A percentile compares a stretch with the other conserved stretches of the same genome.
These are phyloP conservation scores for Fomitopsis schrenkii DNA, from an alignment of 1,284 basidiomycete species.

Conservation along the genomic window DNA sequence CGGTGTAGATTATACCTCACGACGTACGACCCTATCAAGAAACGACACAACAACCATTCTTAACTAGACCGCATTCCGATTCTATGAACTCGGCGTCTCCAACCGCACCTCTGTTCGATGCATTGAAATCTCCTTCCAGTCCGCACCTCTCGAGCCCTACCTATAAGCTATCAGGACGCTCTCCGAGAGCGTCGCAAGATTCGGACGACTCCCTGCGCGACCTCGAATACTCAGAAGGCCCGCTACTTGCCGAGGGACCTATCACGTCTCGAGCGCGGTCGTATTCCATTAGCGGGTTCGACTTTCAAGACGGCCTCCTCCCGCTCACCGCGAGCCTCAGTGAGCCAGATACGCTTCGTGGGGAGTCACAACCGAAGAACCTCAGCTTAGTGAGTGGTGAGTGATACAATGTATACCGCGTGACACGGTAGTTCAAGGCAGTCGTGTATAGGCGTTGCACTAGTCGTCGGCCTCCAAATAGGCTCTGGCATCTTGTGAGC, in stretches of 20 bases:
- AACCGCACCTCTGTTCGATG: conserved; percentile 31
- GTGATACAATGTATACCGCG: conserved; percentile 16
- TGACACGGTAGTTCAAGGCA: neutral
- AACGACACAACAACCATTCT: neutral
- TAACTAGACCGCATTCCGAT: neutral
- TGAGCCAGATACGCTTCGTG: conserved; percentile 49
- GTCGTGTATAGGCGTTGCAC: conserved; percentile 63
- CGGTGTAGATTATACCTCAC: neutral
- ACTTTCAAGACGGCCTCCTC: conserved; percentile 74
- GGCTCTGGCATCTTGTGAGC: conserved; percentile 89
- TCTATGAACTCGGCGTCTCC: conserved; percentile 29
- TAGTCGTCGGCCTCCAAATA: conserved; percentile 84
- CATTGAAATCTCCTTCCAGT: conserved; percentile 30
- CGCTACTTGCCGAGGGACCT: conserved; percentile 33
- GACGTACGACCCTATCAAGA: neutral
- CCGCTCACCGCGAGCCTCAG: conserved; percentile 74
- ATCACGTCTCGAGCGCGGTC: conserved; percentile 43
- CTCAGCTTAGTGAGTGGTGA: conserved; percentile 76
- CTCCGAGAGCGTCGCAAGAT: conserved; percentile 50
- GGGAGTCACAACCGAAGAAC: conserved; percentile 58
- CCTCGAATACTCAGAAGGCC: conserved; percentile 69
- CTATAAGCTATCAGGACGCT: conserved; percentile 38
- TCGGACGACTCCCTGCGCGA: conserved; percentile 75
- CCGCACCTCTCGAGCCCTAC: conserved; percentile 13
- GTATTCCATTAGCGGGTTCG: conserved; percentile 73